Percentiles rank a stretch among this genome's conserved stretches.
Evolutionary conservation across 2,329 filamentous ascomycete species (phyloP).

Genomic region (Capronia coronata): DNA sequence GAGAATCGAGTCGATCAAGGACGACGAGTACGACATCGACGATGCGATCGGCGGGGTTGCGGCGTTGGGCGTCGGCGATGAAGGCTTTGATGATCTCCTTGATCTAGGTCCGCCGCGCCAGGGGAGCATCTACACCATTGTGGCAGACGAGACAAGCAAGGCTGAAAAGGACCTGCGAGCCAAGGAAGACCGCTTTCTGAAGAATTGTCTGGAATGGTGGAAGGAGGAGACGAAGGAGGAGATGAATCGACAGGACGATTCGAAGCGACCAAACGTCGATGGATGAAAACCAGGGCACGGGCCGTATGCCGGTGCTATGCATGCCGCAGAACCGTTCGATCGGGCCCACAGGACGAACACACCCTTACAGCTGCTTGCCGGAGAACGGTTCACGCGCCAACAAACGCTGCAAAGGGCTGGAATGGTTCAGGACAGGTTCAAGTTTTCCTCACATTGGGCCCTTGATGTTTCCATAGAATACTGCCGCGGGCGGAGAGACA

Average conservation of each 20-base stretch:
- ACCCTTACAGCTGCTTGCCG: too few relatives aligned
- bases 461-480: too few relatives aligned
- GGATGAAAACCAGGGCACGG: background rate
- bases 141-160: constrained; percentile 10
- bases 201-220: constrained; percentile 19
- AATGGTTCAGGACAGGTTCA: too few relatives aligned
- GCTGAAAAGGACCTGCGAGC: constrained; percentile 9
- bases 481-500: too few relatives aligned
- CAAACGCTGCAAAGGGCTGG: too few relatives aligned
- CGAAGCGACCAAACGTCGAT: background rate
- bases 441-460: too few relatives aligned
- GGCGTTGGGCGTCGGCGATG: constrained; percentile 21
- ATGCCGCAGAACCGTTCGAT: too few relatives aligned
- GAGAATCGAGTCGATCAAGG: constrained; percentile 15
- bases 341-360: too few relatives aligned
- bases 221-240: constrained; percentile 2
- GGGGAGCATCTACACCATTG: constrained; percentile 20
- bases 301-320: too few relatives aligned
- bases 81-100: constrained; percentile 23
- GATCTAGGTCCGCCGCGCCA: constrained; percentile 19
- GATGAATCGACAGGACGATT: background rate
- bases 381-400: too few relatives aligned
- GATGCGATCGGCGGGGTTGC: constrained; percentile 24
- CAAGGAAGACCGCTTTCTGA: constrained; percentile 8
- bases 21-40: constrained; percentile 25